Evolutionary conservation across 1,139 yeast genomes (phyloP).

Genomic region (Hyphopichia fennica): DNA sequence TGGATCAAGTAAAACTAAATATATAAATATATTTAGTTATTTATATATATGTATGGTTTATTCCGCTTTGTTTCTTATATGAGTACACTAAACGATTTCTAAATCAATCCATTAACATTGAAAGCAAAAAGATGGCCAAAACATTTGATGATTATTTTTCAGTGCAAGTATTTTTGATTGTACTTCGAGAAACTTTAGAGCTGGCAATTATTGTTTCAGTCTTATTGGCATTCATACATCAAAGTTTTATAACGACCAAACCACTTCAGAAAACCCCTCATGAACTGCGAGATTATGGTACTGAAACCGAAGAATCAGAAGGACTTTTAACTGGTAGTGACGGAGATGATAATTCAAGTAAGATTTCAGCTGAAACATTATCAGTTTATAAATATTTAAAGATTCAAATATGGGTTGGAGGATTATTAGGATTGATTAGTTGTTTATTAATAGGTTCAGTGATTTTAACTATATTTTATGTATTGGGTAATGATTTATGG

Average conservation of each 20-base stretch:
- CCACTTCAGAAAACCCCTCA: neutral
- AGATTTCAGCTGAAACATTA: constrained; percentile 2
- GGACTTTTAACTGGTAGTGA: neutral
- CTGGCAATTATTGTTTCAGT: constrained; percentile 49
- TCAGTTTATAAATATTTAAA: constrained; percentile 21
- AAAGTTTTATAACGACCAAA: constrained; percentile 21
- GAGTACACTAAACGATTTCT: no score
- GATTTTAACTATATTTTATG: constrained; percentile 37
- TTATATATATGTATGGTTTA: no score
- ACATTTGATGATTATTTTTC: constrained; percentile 38
- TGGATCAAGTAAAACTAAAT: no score
- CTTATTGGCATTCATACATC: constrained; percentile 41
- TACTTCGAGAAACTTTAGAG: constrained; percentile 46
- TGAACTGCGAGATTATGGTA: neutral
- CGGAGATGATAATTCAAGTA: neutral
- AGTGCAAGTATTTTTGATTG: constrained; percentile 45
- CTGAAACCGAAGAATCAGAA: neutral
- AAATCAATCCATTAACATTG: no score
- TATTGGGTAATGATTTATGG: constrained; percentile 44
- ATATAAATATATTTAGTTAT: no score
- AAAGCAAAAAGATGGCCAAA: constrained; percentile 17
- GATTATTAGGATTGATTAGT: constrained; percentile 35
- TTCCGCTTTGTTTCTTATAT: no score
- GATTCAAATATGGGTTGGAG: constrained; percentile 46
- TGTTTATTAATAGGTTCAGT: constrained; percentile 39